Evolutionary conservation across 2,329 filamentous ascomycete species (phyloP), one percentile per base, ranked within the genome.

Genomic region (Neopestalotiopsis sp.): DNA sequence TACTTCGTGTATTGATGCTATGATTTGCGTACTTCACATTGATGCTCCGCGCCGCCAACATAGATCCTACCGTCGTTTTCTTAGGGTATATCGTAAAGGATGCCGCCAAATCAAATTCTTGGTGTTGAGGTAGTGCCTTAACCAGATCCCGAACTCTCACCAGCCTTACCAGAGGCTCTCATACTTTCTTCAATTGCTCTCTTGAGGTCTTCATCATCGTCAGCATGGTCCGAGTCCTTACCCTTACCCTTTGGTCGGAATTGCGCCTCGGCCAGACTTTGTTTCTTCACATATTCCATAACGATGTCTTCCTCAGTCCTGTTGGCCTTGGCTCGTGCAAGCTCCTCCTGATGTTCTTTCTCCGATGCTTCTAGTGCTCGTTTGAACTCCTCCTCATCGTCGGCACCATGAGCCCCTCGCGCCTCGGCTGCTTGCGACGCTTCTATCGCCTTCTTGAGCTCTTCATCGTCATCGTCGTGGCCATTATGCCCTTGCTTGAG

Each of bases 271-370:
- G 88, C 85, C 57, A 94, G 76, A 77, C 91, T 94, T 81, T 94
- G 91, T 82, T 90, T 92, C 84, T 91, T 92, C 56, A 94, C 86
- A 78, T 93, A 94, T 74, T 94, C 91, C 76, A 95, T 79, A 9
- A 94, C 88, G 69, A 92, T 89, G 68, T 94, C 88, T 76, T 95
- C 92, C 75, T 94, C 92, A 0, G 85, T 88, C 75, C 80, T 84
- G 67, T 81, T 78, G 49, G 77, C 80, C 62, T 79, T 77, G 45
- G 83, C 79, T 4, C 82, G 80, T 58, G 81, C 79, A 72, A 84
- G 74, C 66, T 86, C 79, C 42, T 83, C 78, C 66, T 79, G 78
- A 30, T 87, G 84, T 13, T 80, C 82, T 7, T 80, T 79, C 72
- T 83, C 81, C 0, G 84, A 86, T 65, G 83, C 84, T 62, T 83